Evolutionary conservation across 2,329 filamentous ascomycete genomes (phyloP).

Genomic region (Claviceps citrina): DNA sequence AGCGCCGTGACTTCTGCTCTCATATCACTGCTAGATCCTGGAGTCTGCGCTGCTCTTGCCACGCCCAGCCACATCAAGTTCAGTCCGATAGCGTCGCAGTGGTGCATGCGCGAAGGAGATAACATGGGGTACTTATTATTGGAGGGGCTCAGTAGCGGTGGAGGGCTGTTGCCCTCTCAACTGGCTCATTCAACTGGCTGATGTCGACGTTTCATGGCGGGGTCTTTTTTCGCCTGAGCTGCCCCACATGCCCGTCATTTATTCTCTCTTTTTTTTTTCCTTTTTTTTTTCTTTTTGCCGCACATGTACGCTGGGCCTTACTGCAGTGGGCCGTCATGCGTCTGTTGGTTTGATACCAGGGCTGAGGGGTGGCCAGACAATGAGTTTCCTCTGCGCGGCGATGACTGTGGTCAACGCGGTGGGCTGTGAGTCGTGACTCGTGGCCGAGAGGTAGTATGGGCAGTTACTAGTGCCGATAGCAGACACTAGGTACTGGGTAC

Average conservation of each 20-base stretch:
- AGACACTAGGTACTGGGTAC: no score
- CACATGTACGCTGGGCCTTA: no score
- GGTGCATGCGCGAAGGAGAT: not conserved
- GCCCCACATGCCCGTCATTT: slow-evolving; percentile 10
- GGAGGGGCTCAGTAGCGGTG: slow-evolving; percentile 2
- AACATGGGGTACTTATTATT: not conserved
- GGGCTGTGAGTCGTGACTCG: no score
- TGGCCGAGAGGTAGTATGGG: no score
- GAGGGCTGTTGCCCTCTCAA: slow-evolving; percentile 9
- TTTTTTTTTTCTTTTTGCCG: slow-evolving; percentile 2
- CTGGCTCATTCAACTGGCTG: not conserved
- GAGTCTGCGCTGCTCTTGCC: not conserved
- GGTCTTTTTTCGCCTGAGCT: no score
- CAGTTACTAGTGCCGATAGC: no score
- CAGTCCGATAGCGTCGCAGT: not conserved
- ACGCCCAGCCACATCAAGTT: not conserved
- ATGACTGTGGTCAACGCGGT: no score
- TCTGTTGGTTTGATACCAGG: not conserved
- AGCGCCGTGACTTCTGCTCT: no score
- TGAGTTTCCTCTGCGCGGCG: no score
- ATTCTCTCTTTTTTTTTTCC: not conserved
- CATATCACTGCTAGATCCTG: no score
- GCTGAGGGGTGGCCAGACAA: no score
- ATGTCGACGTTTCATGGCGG: slow-evolving; percentile 5
- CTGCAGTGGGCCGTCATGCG: no score